Conservation (phyloP, 371 early-diverging fungal genomes). For the Zancudomyces culisetae region DNA sequence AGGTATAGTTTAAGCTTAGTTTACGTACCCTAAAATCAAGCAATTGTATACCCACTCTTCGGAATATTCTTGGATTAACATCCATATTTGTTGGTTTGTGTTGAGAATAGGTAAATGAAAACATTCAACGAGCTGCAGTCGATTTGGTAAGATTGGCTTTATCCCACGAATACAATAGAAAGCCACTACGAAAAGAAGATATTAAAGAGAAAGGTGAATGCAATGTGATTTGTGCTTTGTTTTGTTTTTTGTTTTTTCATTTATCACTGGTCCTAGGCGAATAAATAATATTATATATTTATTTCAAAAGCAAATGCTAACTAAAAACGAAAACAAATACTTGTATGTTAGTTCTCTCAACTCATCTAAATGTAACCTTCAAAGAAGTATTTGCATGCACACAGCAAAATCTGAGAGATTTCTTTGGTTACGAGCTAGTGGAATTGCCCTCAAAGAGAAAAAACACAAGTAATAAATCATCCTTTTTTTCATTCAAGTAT, state of each 20-base stretch:
- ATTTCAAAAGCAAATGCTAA: no score
- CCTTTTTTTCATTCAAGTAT: background rate
- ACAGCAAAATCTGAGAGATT: background rate
- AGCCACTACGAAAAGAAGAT: background rate
- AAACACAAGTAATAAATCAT: background rate
- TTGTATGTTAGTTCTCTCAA: background rate
- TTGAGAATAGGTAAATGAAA: background rate
- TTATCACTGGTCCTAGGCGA: no score
- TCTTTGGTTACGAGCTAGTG: background rate
- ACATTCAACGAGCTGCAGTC: background rate
- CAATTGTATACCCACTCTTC: no score
- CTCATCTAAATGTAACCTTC: background rate
- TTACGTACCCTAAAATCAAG: no score
- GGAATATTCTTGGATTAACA: no score
- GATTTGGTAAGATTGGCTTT: background rate
- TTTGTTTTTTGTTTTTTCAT: background rate
- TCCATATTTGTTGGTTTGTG: no score
- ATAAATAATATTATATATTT: no score
- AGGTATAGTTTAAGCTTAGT: no score
- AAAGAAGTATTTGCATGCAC: background rate
- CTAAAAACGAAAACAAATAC: no score
- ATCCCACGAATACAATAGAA: background rate
- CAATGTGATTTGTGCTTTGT: background rate
- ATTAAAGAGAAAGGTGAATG: background rate
- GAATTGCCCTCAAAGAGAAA: background rate